Conservation (phyloP, 805 yeast species). For the Cyberlindnera maclurae region DNA sequence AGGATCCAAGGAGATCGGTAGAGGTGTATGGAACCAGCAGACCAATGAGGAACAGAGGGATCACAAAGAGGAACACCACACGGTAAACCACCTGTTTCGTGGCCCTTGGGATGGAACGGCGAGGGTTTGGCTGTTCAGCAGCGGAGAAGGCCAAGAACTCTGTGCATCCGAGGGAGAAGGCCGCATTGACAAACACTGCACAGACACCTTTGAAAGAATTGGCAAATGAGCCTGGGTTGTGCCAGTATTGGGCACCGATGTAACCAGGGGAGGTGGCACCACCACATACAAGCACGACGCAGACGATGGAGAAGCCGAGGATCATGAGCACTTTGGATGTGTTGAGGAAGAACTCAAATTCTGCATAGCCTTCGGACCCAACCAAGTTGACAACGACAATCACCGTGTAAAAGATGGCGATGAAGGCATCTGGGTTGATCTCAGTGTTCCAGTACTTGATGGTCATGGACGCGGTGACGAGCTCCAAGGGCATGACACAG, state of each 20-base stretch:
- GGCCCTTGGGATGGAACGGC: constrained; percentile 55
- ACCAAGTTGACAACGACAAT: constrained; percentile 45
- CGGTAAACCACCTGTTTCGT: constrained; percentile 62
- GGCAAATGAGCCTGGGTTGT: constrained; percentile 44
- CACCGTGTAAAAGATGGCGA: constrained; percentile 45
- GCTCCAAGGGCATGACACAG: constrained; percentile 45
- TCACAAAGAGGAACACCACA: constrained; percentile 49
- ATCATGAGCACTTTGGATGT: constrained; percentile 50
- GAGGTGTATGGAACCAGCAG: constrained; percentile 55
- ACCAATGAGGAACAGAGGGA: constrained; percentile 48
- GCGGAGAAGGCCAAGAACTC: constrained; percentile 62
- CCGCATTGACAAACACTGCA: constrained; percentile 54
- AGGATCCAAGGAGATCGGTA: constrained; percentile 40
- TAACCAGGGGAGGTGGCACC: constrained; percentile 49
- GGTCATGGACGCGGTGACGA: constrained; percentile 49
- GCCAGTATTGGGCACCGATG: constrained; percentile 56
- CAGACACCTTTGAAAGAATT: constrained; percentile 54
- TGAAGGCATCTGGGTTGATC: constrained; percentile 48
- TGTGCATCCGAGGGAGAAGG: constrained; percentile 60
- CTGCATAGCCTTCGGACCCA: constrained; percentile 65
- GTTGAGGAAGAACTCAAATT: constrained; percentile 55
- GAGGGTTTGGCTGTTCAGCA: constrained; percentile 55
- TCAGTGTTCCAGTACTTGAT: constrained; percentile 38
- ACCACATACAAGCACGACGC: constrained; percentile 50
- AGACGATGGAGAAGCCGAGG: constrained; percentile 49